Conservation (phyloP, 2,329 filamentous ascomycete genomes). For the Fusarium sp. region DNA sequence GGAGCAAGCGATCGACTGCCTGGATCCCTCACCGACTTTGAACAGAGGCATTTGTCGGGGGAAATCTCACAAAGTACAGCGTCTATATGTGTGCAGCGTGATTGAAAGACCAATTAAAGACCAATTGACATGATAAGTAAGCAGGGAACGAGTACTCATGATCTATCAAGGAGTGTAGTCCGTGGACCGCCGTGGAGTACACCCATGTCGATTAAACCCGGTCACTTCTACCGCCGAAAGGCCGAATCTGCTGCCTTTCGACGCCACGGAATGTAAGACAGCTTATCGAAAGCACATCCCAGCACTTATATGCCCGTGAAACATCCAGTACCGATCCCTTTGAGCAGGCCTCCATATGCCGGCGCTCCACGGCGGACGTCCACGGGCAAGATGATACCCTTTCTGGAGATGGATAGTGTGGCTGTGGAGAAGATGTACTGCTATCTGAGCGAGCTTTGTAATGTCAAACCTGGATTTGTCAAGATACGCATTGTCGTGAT, state of each 20-base stretch:
- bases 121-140: no score
- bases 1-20: no score
- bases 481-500: background rate
- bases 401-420: background rate
- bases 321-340: background rate
- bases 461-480: background rate
- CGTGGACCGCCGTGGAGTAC: slow-evolving; percentile 30
- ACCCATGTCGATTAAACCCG: background rate
- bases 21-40: no score
- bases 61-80: no score
- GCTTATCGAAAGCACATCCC: background rate
- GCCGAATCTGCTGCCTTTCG: background rate
- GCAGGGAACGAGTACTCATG: no score
- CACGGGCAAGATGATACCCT: background rate
- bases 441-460: slow-evolving; percentile 1
- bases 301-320: slow-evolving; percentile 5
- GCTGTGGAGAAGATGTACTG: background rate
- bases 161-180: background rate
- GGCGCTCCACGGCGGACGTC: background rate
- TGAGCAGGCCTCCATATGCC: background rate
- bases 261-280: background rate
- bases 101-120: no score
- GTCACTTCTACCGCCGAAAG: background rate
- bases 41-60: no score
- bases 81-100: no score